These are phyloP conservation scores for Pseudozyma tsukubaensis DNA, from an alignment of 1,284 basidiomycete genomes.

Conservation along the genomic window DNA sequence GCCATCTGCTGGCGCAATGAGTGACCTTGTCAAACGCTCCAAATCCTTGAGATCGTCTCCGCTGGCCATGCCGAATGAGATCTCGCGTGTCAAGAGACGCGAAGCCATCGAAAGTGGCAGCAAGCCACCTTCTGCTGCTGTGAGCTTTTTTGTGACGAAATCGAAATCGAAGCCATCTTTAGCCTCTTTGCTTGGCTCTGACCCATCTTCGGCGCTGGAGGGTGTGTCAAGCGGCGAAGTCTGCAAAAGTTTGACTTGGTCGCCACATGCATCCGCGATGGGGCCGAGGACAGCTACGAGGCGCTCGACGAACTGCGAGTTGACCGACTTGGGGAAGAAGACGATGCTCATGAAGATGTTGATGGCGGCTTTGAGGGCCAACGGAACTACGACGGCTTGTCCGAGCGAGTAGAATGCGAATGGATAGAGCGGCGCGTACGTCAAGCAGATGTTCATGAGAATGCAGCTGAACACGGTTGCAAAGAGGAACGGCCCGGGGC, in stretches of 20 bases:
- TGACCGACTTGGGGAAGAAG: slow-evolving; percentile 78
- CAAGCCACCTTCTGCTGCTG: slow-evolving; percentile 74
- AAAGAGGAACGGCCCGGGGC: slow-evolving; percentile 77
- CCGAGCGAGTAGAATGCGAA: slow-evolving; percentile 77
- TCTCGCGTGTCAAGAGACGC: slow-evolving; percentile 75
- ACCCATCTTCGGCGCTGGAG: background rate
- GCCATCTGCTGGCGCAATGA: slow-evolving; percentile 74
- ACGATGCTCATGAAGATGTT: slow-evolving; percentile 73
- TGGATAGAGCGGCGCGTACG: slow-evolving; percentile 76
- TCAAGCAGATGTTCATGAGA: slow-evolving; percentile 75
- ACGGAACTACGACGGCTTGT: slow-evolving; percentile 74
- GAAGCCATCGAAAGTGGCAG: slow-evolving; percentile 73
- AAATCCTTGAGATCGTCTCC: slow-evolving; percentile 75
- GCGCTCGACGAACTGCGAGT: slow-evolving; percentile 75
- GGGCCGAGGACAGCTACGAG: slow-evolving; percentile 74
- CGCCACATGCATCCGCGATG: slow-evolving; percentile 71
- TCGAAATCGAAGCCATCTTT: slow-evolving; percentile 70
- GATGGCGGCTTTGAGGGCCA: slow-evolving; percentile 76
- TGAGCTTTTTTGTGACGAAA: slow-evolving; percentile 63
- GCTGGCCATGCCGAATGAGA: slow-evolving; percentile 75
- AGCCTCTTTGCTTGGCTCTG: background rate
- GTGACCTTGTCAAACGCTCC: slow-evolving; percentile 68
- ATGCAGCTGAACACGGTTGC: slow-evolving; percentile 73
- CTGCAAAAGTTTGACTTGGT: slow-evolving; percentile 73
- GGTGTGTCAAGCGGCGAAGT: slow-evolving; percentile 71